These are phyloP conservation scores for Coix lacrymajobi DNA, from an alignment of 176 grass and related monocot species.

Conservation along the genomic window DNA sequence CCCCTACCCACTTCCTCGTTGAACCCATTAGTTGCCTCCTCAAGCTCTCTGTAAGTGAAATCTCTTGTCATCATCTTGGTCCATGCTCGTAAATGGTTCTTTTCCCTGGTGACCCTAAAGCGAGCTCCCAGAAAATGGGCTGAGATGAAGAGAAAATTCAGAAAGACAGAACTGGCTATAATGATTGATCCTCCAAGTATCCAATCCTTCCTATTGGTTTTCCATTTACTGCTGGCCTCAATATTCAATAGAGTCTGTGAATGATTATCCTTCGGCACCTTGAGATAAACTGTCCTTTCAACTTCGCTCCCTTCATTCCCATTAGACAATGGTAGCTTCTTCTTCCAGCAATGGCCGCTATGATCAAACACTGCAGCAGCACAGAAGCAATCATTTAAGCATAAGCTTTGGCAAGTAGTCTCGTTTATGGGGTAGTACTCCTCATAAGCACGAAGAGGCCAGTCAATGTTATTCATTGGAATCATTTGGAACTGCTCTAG, in stretches of 20 bases:
- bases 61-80: background rate
- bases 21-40: constrained; percentile 1
- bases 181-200: background rate
- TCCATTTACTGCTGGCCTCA: background rate
- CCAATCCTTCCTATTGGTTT: constrained; percentile 1
- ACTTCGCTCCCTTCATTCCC: background rate
- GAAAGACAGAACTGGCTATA: background rate
- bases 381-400: constrained; percentile 1
- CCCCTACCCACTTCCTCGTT: background rate
- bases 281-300: background rate
- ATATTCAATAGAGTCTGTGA: background rate
- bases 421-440: background rate
- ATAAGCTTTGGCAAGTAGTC: background rate
- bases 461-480: background rate
- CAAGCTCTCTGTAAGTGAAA: constrained; percentile 2
- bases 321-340: background rate
- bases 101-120: background rate
- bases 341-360: background rate
- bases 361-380: background rate
- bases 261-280: background rate
- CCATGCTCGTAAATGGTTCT: background rate
- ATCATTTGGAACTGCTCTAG: constrained; percentile 3
- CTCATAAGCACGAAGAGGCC: background rate
- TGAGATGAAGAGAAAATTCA: background rate
- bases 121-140: background rate